Evolutionary conservation across 805 yeast genomes (phyloP), one percentile per base, ranked within the genome.

Genomic region (Peterozyma toletana): DNA sequence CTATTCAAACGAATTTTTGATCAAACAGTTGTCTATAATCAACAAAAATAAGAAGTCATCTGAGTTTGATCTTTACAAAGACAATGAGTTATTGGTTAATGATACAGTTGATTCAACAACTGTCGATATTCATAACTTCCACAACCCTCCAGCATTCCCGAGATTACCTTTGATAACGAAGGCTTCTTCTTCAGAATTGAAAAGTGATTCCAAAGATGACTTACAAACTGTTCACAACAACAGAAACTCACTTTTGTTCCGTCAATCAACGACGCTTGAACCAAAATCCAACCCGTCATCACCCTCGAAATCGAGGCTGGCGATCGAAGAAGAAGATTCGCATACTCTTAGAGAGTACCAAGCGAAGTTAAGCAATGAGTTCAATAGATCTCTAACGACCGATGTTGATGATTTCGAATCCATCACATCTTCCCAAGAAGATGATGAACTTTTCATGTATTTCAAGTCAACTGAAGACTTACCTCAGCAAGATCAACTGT

Each of bases 1-100:
- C 3, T 54, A 68, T 43, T 71, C 72, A 44, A 70, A 68, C 41
- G 71, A 67, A 11, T 51, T 71, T 4, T 53, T 66, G 15, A 65
- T 67, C 36, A 63, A 57, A 15, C 59, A 54, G 37, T 49, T 54
- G 7, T 57, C 46, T 35, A 41, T 57, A n/a, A 51, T 53, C 39
- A 52, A 54, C 7, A 21, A 21, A 10, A 53, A 53, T 30, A 37
- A 47, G 11, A 51, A 50, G 41, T 41, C 7, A 5, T 13, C 13
- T 13, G n/a, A 35, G 21, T 16, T 17, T 16, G n/a, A 15, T 11
- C 13, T 35, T 21, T 35, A 21, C 16, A 35, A 17, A 35, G 27
- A 35, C n/a, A 16, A 17, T 21, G 27, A 35, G 21, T 16, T 13
- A 6, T 33, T 15, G 4, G 16, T 4, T 33, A 33, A 9, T 9